phyloP scores from a whole-genome alignment of 805 yeast species.

The Pichia exigua region DNA sequence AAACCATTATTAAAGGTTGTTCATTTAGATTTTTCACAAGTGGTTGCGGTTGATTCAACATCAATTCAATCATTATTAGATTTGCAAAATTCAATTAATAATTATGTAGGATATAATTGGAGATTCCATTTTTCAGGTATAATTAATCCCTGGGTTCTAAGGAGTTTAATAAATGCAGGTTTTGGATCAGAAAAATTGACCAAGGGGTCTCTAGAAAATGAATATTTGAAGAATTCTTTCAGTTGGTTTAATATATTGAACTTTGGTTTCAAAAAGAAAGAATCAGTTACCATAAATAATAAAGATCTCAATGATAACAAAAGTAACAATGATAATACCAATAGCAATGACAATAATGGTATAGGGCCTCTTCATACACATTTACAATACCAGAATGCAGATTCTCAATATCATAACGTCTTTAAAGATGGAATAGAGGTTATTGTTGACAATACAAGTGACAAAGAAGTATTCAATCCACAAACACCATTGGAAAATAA shows the following conservation, averaged over 20 bases:
- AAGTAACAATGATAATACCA: constrained; percentile 3
- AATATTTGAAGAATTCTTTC: background rate
- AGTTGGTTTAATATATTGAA: constrained; percentile 7
- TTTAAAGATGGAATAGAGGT: constrained; percentile 8
- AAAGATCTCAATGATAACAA: constrained; percentile 1
- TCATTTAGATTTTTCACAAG: constrained; percentile 74
- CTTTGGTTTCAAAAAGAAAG: constrained; percentile 6
- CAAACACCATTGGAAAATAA: background rate
- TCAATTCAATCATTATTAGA: constrained; percentile 73
- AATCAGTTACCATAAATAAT: background rate
- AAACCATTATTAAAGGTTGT: constrained; percentile 64
- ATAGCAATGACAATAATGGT: background rate
- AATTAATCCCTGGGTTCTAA: constrained; percentile 75
- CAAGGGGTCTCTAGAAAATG: background rate
- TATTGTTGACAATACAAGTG: constrained; percentile 7
- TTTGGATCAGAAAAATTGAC: constrained; percentile 43
- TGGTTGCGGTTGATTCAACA: constrained; percentile 69
- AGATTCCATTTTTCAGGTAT: constrained; percentile 87
- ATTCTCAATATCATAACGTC: background rate
- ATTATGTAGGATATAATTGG: constrained; percentile 72
- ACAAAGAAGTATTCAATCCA: background rate
- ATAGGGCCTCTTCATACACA: background rate
- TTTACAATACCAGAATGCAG: background rate
- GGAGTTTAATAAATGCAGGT: constrained; percentile 66
- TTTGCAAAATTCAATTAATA: constrained; percentile 61